Evolutionary conservation across 1,284 basidiomycete species (phyloP), one percentile per base, ranked within the genome.

Genomic region (Ceratorhiza oryzae-sativae): DNA sequence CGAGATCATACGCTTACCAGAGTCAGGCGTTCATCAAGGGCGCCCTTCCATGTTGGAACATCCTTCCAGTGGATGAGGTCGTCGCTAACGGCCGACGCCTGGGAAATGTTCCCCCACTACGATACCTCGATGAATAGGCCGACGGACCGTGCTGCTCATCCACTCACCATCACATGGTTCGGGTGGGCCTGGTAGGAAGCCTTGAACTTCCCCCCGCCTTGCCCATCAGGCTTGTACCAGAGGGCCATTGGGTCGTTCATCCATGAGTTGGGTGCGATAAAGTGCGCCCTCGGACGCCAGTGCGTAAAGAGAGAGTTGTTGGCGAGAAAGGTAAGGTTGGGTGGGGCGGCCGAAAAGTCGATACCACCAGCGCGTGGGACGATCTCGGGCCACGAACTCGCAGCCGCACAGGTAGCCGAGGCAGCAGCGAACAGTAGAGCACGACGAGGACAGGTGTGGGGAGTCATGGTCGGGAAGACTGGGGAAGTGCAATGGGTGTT

Each of bases 61-160:
- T 70, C 67, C 30, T 70, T 59, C 67, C 67, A 70, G 30, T 59
- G 67, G 32, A 70, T 70, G 23, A 70, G 55, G 41, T 70, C 67
- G 55, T 70, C 67, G 49, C 67, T 59, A 18, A 15, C 67, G 32
- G 67, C 67, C n/a, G 67, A 70, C 15, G 67, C 67, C 20, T 70
- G 67, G 13, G 55, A 58, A 13, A 70, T 70, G 55, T 58, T 70
- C 25, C 67, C 67, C 55, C 67, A 58, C 67, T 70, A 49, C 13
- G 25, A 53, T 12, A 25, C n/a, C 36, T 25, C n/a, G 45, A 23
- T 32, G 20, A 10, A 25, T n/a, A 56, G 51, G 20, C 34, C n/a
- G 15, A 45, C 23, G 15, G 6, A 36, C 12, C 20, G 23, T 20
- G 46, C 27, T 55, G 25, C 41, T 25, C 5, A n/a, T 6, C 58